phyloP scores from a whole-genome alignment of 164 flowering plant genomes.

The Echeveria elegans region DNA sequence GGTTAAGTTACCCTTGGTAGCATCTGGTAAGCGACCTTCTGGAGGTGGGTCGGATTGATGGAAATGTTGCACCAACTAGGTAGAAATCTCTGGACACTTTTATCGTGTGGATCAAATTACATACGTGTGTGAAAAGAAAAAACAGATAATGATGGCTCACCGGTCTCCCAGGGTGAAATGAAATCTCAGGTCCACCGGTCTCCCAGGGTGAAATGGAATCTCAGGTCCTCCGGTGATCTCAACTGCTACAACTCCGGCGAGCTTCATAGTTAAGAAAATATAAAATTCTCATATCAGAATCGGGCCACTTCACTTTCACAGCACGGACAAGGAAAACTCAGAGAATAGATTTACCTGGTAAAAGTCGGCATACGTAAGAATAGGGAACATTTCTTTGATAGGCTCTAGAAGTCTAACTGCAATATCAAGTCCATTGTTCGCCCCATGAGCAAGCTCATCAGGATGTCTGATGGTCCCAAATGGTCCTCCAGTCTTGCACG shows the following conservation, averaged over 20 bases:
- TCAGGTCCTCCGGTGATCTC: constrained; percentile 61
- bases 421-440: not conserved
- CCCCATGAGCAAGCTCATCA: not conserved
- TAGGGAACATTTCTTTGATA: not conserved
- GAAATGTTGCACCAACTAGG: too few species aligned
- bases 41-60: not conserved
- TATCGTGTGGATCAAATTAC: too few species aligned
- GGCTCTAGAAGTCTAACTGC: not conserved
- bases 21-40: constrained; percentile 14
- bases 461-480: not conserved
- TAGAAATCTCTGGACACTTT: too few species aligned
- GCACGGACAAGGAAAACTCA: not conserved
- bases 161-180: not conserved
- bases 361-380: not conserved
- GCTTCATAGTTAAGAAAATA: constrained; percentile 8
- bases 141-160: not conserved
- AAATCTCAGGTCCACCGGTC: constrained; percentile 14
- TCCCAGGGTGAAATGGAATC: constrained; percentile 86
- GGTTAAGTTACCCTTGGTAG: constrained; percentile 25
- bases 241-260: not conserved
- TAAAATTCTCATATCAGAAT: not conserved
- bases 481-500: constrained; percentile 9
- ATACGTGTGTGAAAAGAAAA: too few species aligned
- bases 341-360: not conserved
- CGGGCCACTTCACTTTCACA: not conserved